Base-by-base conservation (phyloP, 208 protist genomes). In the Lotmaria passim region DNA sequence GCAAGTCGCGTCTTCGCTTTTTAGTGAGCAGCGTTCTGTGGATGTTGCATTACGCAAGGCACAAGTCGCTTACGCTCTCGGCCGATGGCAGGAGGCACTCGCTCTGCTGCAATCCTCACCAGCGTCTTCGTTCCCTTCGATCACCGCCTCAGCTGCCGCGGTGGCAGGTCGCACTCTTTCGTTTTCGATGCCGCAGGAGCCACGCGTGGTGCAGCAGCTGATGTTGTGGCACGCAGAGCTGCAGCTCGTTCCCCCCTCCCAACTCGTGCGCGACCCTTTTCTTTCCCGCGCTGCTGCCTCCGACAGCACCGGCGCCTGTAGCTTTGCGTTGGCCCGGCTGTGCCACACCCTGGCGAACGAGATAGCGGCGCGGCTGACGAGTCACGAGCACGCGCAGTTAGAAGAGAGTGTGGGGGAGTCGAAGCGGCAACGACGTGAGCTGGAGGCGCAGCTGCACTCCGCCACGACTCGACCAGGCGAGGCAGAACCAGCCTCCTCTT, bases 221-320 rank as follows among this genome's bases (percentile, higher is more conserved):
- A 75, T 91, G 69, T 19, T 53, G 52, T 94, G 89, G 89, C 70
- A 75, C 36, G 55, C 39, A 6, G 81, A 86, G 38, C 70, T 81
- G 2, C 79, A 75, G 34, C 61, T 86, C 2, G 71, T 82, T 53
- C 85, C 90, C 26, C 59, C 86, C 19, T 89, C 90, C n/a, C 81
- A 85, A 30, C 60, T 93, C 28, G 86, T 95, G 44, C 87, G 87
- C 34, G 90, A 95, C 69, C 73, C 72, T 3, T 83, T 86, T 50
- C 74, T 95, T 12, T 73, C 84, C 7, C 60, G 73, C 23, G 73
- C 73, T 7, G 46, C 74, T 21, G 83, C 75, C 26, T 55, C 70
- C 28, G 90, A 95, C 59, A 34, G 34, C 3, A 91, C 48, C 21
- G 90, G 90, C 15, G 48, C 33, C 4, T 88, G 83, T 74, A 86